phyloP scores from a whole-genome alignment of 1,284 basidiomycete species.

The Trichosporon faecale region DNA sequence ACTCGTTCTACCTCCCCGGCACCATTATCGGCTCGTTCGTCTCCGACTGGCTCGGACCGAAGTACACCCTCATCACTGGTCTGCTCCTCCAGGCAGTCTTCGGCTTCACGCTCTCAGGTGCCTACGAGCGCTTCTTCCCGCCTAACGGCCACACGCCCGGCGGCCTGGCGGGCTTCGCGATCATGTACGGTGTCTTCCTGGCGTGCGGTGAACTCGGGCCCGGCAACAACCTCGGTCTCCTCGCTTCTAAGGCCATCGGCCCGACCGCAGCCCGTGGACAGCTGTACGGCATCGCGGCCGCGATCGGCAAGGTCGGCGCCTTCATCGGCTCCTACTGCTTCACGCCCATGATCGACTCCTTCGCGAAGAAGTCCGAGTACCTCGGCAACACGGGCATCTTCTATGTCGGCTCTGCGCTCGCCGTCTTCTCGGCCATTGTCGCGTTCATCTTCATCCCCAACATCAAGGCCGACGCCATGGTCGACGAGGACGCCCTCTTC shows the following conservation, averaged over 20 bases:
- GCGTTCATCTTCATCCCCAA: slow-evolving; percentile 72
- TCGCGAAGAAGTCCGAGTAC: slow-evolving; percentile 11
- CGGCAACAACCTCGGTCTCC: slow-evolving; percentile 73
- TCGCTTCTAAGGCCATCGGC: slow-evolving; percentile 70
- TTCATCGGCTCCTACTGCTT: slow-evolving; percentile 76
- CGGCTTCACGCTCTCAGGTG: slow-evolving; percentile 82
- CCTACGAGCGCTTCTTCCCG: slow-evolving; percentile 56
- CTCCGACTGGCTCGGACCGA: slow-evolving; percentile 47
- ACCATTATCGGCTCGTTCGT: slow-evolving; percentile 38
- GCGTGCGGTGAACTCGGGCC: slow-evolving; percentile 69
- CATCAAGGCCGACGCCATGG: slow-evolving; percentile 74
- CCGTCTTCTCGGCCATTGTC: slow-evolving; percentile 71
- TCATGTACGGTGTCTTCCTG: slow-evolving; percentile 82
- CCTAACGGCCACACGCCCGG: slow-evolving; percentile 28
- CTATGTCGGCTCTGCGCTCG: slow-evolving; percentile 59
- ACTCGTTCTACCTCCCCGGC: slow-evolving; percentile 54
- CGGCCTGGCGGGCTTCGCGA: slow-evolving; percentile 69
- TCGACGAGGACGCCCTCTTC: slow-evolving; percentile 70
- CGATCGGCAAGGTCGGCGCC: slow-evolving; percentile 72
- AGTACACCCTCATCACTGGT: slow-evolving; percentile 70
- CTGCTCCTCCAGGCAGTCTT: slow-evolving; percentile 68
- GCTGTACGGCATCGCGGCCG: slow-evolving; percentile 80
- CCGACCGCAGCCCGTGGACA: slow-evolving; percentile 83
- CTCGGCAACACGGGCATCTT: slow-evolving; percentile 42
- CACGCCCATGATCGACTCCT: slow-evolving; percentile 57